Conservation (phyloP, 768 basidiomycete species). For the Neoboletus brunneissimus region DNA sequence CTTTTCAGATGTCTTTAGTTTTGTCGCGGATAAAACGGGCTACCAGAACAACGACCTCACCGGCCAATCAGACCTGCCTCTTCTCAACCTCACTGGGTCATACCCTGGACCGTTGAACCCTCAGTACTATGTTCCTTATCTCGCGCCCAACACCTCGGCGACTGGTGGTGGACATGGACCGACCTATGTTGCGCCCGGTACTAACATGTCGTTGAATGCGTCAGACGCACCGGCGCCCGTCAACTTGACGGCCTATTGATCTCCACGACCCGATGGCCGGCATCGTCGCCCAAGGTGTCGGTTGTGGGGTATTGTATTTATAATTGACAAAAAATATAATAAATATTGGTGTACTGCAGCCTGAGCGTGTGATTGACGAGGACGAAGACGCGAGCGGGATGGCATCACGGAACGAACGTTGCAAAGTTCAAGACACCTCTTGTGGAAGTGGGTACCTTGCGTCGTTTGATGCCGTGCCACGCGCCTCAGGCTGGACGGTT, state of each 20-base stretch:
- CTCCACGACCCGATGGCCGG: not conserved
- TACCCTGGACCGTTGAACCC: slow-evolving; percentile 44
- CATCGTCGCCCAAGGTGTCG: no score
- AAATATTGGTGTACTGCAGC: no score
- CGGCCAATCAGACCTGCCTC: slow-evolving; percentile 27
- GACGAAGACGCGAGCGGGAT: no score
- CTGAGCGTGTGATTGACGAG: no score
- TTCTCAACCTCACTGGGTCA: slow-evolving; percentile 37
- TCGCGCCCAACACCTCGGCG: slow-evolving; percentile 36
- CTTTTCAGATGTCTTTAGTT: slow-evolving; percentile 44
- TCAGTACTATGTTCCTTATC: slow-evolving; percentile 38
- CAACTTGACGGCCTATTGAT: not conserved
- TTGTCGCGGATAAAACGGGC: slow-evolving; percentile 45
- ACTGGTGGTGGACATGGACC: slow-evolving; percentile 39
- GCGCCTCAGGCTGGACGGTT: no score
- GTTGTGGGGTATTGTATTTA: no score
- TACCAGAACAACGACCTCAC: slow-evolving; percentile 42
- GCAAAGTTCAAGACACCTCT: no score
- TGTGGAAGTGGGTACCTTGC: no score
- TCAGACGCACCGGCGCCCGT: not conserved
- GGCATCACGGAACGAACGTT: no score
- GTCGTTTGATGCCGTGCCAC: no score
- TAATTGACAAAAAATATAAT: no score
- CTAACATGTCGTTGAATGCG: not conserved
- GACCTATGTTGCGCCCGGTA: slow-evolving; percentile 19